Base-by-base conservation (phyloP, 2,329 filamentous ascomycete species). In the Plectosphaerella plurivora region DNA sequence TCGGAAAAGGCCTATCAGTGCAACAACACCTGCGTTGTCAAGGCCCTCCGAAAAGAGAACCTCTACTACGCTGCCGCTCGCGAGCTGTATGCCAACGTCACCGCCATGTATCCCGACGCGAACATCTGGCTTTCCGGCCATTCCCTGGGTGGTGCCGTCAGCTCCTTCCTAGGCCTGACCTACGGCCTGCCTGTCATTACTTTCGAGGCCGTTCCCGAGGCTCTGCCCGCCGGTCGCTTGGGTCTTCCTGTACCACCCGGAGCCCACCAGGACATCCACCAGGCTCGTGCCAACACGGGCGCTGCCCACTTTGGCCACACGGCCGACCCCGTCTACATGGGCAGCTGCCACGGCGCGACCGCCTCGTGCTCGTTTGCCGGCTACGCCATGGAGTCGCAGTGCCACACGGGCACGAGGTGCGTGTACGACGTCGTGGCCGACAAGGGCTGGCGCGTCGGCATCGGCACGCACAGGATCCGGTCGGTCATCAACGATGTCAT, bases 271-370 rank as follows among this genome's bases (percentile, higher is more conserved):
- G 76, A 81, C 42, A 77, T 82, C 33, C 87, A 90, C 28, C 90
- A 95, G 63, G 78, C 81, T 37, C 78, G 90, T 42, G 72, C 82
- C 53, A 81, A 84, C 62, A 95, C 91, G 0, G 92, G 90, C 12
- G 79, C 88, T 0, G 95, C 85, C 64, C 94, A 99, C 68, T 93
- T 97, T 66, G 94, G 94, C 4, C 92, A 97, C 63, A 97, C 91
- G 0, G 94, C 94, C 1, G 94, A 99, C 68, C 94, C 94, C 0
- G 86, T 99, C 35, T 99, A 87, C 63, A 92, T 97, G 73, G 94
- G 94, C 33, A 89, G 87, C 1, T 97, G 94, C 71, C 97, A 96
- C 63, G 89, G 89, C 33, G 90, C 89, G 3, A 91, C 89, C 2
- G 92, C 93, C 3, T 85, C 87, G 11, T 97, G 94, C 68, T 94